Percentiles rank a stretch among this genome's conserved stretches.
Evolutionary conservation across 768 basidiomycete species (phyloP).

Genomic region (Chalciporus chontae): DNA sequence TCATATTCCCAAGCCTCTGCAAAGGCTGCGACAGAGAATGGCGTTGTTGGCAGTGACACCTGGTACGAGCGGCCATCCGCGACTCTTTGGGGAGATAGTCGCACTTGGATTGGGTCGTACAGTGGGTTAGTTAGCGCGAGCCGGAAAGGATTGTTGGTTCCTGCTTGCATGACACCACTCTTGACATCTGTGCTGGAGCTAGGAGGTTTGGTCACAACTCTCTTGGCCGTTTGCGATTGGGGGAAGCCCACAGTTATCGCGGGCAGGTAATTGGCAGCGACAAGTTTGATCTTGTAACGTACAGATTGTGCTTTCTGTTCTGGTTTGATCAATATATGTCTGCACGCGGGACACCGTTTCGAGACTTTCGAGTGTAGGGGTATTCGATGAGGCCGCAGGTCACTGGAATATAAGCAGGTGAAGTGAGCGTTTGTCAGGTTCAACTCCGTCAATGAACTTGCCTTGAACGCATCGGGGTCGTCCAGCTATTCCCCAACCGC

Average conservation of each 20-base stretch:
- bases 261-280: slow-evolving; percentile 92
- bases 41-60: slow-evolving; percentile 69
- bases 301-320: slow-evolving; percentile 95
- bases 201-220: slow-evolving; percentile 34
- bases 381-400: slow-evolving; percentile 84
- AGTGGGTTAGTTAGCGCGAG: slow-evolving; percentile 91
- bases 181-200: slow-evolving; percentile 37
- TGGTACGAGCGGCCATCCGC: slow-evolving; percentile 53
- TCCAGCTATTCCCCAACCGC: slow-evolving; percentile 82
- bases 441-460: slow-evolving; percentile 28
- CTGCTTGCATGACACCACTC: slow-evolving; percentile 55
- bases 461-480: slow-evolving; percentile 59
- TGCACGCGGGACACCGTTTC: slow-evolving; percentile 91
- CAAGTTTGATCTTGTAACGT: slow-evolving; percentile 95
- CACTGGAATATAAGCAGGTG: slow-evolving; percentile 41
- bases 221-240: slow-evolving; percentile 42
- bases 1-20: slow-evolving; percentile 99
- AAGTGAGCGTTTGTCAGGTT: background rate
- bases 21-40: slow-evolving; percentile 84
- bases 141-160: slow-evolving; percentile 81
- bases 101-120: slow-evolving; percentile 92
- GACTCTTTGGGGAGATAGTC: slow-evolving; percentile 71
- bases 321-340: slow-evolving; percentile 96
- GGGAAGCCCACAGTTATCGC: slow-evolving; percentile 73
- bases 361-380: slow-evolving; percentile 91